These are phyloP conservation scores for Lachancea dasiensis DNA, from an alignment of 805 yeast species.

Conservation along the genomic window DNA sequence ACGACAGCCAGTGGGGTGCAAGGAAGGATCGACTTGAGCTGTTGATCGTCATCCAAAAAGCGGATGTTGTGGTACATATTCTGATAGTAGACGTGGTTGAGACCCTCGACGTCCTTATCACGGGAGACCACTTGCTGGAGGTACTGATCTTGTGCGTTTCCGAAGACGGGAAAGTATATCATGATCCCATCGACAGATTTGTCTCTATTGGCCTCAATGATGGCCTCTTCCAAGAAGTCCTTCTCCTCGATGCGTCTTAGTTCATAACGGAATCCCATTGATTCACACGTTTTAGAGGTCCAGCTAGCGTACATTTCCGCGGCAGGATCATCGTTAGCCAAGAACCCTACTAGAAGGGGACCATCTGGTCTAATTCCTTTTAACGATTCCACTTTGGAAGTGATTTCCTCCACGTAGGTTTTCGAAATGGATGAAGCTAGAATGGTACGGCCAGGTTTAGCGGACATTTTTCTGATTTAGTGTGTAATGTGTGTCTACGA, in stretches of 20 bases:
- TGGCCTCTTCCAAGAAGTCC: conserved; percentile 78
- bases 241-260: conserved; percentile 60
- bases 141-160: conserved; percentile 91
- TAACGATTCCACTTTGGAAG: conserved; percentile 47
- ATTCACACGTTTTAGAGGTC: conserved; percentile 87
- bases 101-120: conserved; percentile 94
- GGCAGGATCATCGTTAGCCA: conserved; percentile 93
- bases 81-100: conserved; percentile 84
- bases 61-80: conserved; percentile 93
- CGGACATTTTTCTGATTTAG: conserved; percentile 32
- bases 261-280: conserved; percentile 81
- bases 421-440: conserved; percentile 86
- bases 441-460: conserved; percentile 64
- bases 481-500: no score
- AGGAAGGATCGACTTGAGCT: conserved; percentile 81
- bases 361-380: conserved; percentile 32
- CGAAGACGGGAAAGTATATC: conserved; percentile 97
- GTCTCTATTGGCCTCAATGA: conserved; percentile 77
- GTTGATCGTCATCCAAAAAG: conserved; percentile 60
- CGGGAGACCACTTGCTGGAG: conserved; percentile 87
- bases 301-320: conserved; percentile 92
- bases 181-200: conserved; percentile 80
- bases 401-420: conserved; percentile 67
- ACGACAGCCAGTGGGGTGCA: conserved; percentile 96
- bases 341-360: conserved; percentile 83